These are phyloP conservation scores for Candida anglica DNA, from an alignment of 805 yeast genomes.

Conservation along the genomic window DNA sequence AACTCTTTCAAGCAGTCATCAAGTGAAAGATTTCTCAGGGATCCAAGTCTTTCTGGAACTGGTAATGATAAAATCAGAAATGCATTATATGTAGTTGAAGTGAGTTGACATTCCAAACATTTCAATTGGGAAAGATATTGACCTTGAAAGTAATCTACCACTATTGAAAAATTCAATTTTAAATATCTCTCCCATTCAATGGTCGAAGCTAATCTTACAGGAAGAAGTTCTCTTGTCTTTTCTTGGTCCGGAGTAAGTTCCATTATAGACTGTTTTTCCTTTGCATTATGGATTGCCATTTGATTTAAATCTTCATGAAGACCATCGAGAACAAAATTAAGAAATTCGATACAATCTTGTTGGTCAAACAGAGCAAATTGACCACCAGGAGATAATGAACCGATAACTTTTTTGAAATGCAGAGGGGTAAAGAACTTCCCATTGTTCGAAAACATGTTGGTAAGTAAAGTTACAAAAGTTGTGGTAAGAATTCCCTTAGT, in stretches of 20 bases:
- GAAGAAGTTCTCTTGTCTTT: slow-evolving; percentile 61
- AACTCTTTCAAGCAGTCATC: slow-evolving; percentile 74
- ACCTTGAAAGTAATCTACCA: slow-evolving; percentile 84
- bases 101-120: slow-evolving; percentile 67
- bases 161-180: slow-evolving; percentile 70
- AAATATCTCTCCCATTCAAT: slow-evolving; percentile 91
- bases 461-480: slow-evolving; percentile 58
- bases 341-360: slow-evolving; percentile 83
- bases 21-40: slow-evolving; percentile 29
- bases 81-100: slow-evolving; percentile 84
- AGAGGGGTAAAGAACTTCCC: slow-evolving; percentile 53
- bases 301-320: slow-evolving; percentile 84
- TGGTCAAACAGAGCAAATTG: slow-evolving; percentile 68
- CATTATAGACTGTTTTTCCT: slow-evolving; percentile 37
- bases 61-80: slow-evolving; percentile 80
- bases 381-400: slow-evolving; percentile 54
- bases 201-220: slow-evolving; percentile 77
- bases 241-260: slow-evolving; percentile 62
- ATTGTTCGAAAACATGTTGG: slow-evolving; percentile 47
- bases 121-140: slow-evolving; percentile 77
- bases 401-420: slow-evolving; percentile 63
- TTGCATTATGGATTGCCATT: slow-evolving; percentile 29
- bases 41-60: slow-evolving; percentile 48
- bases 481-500: slow-evolving; percentile 75
- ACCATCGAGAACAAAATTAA: slow-evolving; percentile 69